Percentiles rank a stretch among this genome's conserved stretches.
phyloP scores from a whole-genome alignment of 768 basidiomycete genomes.

The Boletus edulis region DNA sequence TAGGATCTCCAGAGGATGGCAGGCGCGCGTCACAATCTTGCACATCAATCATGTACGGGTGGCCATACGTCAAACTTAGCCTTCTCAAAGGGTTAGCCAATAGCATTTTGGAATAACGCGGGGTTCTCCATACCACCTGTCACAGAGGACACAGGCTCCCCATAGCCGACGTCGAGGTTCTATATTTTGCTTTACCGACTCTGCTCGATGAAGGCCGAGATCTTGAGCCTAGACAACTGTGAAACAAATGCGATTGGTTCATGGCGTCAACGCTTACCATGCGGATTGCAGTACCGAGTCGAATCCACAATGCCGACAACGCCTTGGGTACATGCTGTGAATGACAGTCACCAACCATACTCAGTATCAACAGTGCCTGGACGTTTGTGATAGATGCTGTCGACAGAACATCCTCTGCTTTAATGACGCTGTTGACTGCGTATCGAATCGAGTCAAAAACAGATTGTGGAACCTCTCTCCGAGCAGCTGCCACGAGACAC shows the following conservation, averaged over 20 bases:
- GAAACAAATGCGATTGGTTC: conserved; percentile 10
- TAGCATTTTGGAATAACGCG: not conserved
- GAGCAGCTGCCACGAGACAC: conserved; percentile 87
- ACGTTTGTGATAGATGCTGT: conserved; percentile 85
- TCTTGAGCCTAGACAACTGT: conserved; percentile 77
- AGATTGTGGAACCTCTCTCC: conserved; percentile 76
- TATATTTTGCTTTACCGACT: conserved; percentile 78
- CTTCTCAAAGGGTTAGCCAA: conserved; percentile 36
- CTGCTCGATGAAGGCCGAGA: conserved; percentile 90
- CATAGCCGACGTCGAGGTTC: conserved; percentile 89
- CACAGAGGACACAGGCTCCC: conserved; percentile 92
- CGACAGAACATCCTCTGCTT: conserved; percentile 87
- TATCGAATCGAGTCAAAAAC: conserved; percentile 91
- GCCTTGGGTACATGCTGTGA: conserved; percentile 86
- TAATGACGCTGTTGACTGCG: conserved; percentile 82
- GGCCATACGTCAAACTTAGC: conserved; percentile 87
- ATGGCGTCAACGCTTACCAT: conserved; percentile 61
- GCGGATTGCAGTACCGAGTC: conserved; percentile 85
- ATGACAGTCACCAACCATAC: conserved; percentile 88
- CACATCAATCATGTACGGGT: conserved; percentile 95
- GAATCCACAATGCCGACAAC: conserved; percentile 81
- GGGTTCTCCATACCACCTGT: conserved; percentile 71
- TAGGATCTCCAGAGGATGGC: conserved; percentile 82
- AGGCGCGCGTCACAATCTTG: conserved; percentile 94
- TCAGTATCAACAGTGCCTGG: conserved; percentile 80